Percentiles rank a stretch among this genome's conserved stretches.
These are phyloP conservation scores for Crithidia brevicula DNA, from an alignment of 208 protist species.

Conservation along the genomic window DNA sequence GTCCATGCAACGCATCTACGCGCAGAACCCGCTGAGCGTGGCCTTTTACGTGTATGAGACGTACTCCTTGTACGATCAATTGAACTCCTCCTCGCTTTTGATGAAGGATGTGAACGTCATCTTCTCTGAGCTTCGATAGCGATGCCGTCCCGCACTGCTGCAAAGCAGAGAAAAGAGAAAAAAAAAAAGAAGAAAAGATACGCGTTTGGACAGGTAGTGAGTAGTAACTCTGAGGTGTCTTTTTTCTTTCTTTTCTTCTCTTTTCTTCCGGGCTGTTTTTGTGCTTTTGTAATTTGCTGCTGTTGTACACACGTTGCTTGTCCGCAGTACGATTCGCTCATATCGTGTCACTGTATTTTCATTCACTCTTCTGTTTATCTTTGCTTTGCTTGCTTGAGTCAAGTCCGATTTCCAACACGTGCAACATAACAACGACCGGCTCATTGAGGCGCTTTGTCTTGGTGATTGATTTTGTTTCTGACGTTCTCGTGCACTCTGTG, in stretches of 20 bases:
- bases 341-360: no score
- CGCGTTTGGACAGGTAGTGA: no score
- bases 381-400: no score
- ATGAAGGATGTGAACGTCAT: conserved; percentile 86
- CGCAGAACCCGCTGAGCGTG: conserved; percentile 65
- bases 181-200: background rate
- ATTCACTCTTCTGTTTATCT: no score
- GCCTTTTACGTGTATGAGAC: conserved; percentile 93
- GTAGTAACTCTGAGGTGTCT: no score
- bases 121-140: conserved; percentile 70
- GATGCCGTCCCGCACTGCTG: background rate
- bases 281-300: background rate
- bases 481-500: no score
- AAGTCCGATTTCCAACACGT: no score
- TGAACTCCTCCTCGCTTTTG: conserved; percentile 80
- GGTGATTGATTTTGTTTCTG: no score
- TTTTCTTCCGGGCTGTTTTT: conserved; percentile 3
- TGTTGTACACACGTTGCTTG: no score
- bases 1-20: conserved; percentile 64
- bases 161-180: background rate
- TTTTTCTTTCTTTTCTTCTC: background rate
- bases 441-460: no score
- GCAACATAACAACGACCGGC: no score
- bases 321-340: no score
- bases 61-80: conserved; percentile 87